A percentile compares a stretch with the other conserved stretches of the same genome.
Conservation (phyloP, 441 rosid species). For the Erysimum pusillum region DNA sequence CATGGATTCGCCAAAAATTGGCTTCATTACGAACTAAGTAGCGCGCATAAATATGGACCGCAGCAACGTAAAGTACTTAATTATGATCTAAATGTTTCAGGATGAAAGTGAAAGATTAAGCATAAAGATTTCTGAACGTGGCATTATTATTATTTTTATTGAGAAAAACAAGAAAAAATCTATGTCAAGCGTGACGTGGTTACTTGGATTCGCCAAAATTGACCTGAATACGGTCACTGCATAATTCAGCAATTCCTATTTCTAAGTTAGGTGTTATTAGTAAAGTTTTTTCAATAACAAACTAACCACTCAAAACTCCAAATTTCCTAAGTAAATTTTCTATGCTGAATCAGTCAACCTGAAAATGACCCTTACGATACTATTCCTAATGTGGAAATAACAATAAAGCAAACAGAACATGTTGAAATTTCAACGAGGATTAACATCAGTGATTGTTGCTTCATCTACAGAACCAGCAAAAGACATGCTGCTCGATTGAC, state of each 20-base stretch:
- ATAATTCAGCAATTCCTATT: neutral
- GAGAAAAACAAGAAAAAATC: neutral
- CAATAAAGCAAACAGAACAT: conserved; percentile 14
- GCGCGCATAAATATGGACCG: no score
- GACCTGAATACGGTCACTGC: conserved; percentile 23
- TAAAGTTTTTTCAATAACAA: neutral
- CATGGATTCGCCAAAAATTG: no score
- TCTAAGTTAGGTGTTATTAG: neutral
- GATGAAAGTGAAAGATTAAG: conserved; percentile 1
- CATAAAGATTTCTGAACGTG: neutral
- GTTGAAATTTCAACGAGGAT: conserved; percentile 31
- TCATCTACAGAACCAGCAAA: conserved; percentile 38
- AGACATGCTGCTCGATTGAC: conserved; percentile 30
- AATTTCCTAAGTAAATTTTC: neutral
- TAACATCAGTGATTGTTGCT: conserved; percentile 35
- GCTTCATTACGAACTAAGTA: no score
- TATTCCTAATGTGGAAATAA: neutral
- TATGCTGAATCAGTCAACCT: conserved; percentile 44
- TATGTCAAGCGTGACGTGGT: conserved; percentile 31
- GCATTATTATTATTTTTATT: neutral
- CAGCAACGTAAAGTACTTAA: no score
- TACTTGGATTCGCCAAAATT: conserved; percentile 32
- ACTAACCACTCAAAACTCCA: neutral
- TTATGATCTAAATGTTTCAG: neutral
- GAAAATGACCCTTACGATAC: conserved; percentile 29